Conservation (phyloP, 2,329 filamentous ascomycete genomes). For the Fusarium verticillioides region DNA sequence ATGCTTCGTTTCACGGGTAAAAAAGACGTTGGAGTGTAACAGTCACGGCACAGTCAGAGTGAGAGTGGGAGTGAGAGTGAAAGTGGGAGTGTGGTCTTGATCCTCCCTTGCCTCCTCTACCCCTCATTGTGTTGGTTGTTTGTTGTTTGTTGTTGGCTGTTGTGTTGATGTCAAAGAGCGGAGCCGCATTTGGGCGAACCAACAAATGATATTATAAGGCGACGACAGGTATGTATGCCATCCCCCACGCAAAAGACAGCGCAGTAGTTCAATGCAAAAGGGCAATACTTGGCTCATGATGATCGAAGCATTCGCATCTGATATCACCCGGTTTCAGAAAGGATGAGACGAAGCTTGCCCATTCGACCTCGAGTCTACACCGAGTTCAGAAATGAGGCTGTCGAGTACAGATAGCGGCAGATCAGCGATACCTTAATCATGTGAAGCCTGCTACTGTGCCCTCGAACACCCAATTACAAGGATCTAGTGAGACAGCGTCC, state of each 20-base stretch:
- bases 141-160: neutral
- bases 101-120: neutral
- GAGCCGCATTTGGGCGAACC: slow-evolving; percentile 17
- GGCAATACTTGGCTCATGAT: neutral
- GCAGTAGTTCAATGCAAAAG: neutral
- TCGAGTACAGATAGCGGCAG: neutral
- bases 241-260: neutral
- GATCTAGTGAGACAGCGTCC: neutral
- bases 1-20: neutral
- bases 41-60: neutral
- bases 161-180: neutral
- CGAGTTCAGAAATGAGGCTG: neutral
- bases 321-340: neutral
- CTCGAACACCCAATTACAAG: neutral
- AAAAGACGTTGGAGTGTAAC: neutral
- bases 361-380: neutral
- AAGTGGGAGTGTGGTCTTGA: neutral
- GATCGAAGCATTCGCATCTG: neutral
- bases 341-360: neutral
- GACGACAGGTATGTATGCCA: neutral
- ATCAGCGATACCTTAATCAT: neutral
- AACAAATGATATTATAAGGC: slow-evolving; percentile 4
- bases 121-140: neutral
- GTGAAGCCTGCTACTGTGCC: neutral
- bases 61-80: neutral